Base-by-base conservation (phyloP, 768 basidiomycete genomes). In the Calocybe indica region DNA sequence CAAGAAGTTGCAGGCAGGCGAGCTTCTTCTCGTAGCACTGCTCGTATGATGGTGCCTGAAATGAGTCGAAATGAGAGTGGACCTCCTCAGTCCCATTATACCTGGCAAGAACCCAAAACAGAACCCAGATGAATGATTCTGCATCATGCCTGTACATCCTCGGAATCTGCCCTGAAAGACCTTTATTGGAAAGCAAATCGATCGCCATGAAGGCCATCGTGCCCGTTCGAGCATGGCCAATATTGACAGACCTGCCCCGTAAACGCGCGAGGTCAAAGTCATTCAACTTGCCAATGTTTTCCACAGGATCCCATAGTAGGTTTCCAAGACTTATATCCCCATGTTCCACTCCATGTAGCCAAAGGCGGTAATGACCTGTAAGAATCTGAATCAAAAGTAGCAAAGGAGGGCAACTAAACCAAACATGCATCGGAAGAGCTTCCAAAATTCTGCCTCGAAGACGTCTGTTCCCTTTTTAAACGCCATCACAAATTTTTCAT, bases 161-260 rank as follows among this genome's bases (percentile, higher is more conserved):
- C 10, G 41, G 5, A 5, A 58, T 43, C 15, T 53, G 42, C 15
- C 58, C 58, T 3, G 45, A 42, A 39, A 43, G 52, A n/a, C 36
- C 43, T 5, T 45, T 43, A 0, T 55, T 13, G 5, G 35, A 48
- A 14, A 67, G 52, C 12, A 68, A 47, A 9, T 61, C 58, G 2
- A 64, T 30, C 3, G 62, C 65, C 59, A 67, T 69, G 55, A 69
- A 70, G 14, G 63, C 57, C 5, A 64, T 37, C 11, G 57, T 63
- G 4, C 63, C 60, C 5, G 58, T 60, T 5, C 52, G 51, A 28
- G 58, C 50, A 11, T 40, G 47, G 8, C 54, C 54, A 22, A 22
- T 22, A 37, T 28, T 46, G 15, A 28, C 14, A n/a, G 28, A 35
- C n/a, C 31, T 28, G 22, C 40, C 28, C 22, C 40, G 34, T 45